Percentiles rank a stretch among this genome's conserved stretches.
phyloP scores from a whole-genome alignment of 352 stramenopile species.

The Phytopythium aichiense region DNA sequence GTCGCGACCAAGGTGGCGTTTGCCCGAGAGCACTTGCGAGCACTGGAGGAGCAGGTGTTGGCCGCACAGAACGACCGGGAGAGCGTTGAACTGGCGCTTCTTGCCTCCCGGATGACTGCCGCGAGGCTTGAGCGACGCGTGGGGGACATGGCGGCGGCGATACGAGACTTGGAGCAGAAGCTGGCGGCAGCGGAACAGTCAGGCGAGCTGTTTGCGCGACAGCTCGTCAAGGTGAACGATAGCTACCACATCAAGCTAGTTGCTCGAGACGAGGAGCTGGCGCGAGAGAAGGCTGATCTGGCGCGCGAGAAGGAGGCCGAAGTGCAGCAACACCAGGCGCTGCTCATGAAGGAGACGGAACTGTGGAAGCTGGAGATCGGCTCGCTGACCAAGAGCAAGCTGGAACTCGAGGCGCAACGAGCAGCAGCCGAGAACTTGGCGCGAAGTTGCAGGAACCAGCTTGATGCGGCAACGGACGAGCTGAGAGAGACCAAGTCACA shows the following conservation, averaged over 20 bases:
- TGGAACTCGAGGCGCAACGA: conserved; percentile 28
- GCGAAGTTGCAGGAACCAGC: conserved; percentile 15
- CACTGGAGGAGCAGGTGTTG: conserved; percentile 3
- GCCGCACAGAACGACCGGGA: conserved; percentile 4
- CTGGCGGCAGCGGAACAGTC: conserved; percentile 30
- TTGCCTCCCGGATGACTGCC: conserved; percentile 17
- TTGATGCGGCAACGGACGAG: conserved; percentile 12
- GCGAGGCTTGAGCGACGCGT: conserved; percentile 10
- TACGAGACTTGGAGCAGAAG: conserved; percentile 27
- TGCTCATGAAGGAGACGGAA: conserved; percentile 29
- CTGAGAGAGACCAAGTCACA: conserved; percentile 8
- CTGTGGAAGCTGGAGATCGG: conserved; percentile 43
- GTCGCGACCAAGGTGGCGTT: neutral
- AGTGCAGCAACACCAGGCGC: conserved; percentile 26
- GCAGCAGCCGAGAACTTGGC: conserved; percentile 8
- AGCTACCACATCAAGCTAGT: conserved; percentile 40
- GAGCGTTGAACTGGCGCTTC: neutral
- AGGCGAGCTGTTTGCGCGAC: conserved; percentile 30
- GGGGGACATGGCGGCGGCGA: neutral
- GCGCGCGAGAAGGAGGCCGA: conserved; percentile 27
- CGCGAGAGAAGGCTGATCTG: conserved; percentile 25
- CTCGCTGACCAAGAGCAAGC: conserved; percentile 31
- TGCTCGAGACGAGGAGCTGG: conserved; percentile 26
- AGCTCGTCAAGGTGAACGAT: conserved; percentile 42
- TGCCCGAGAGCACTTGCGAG: conserved; percentile 5